These are phyloP conservation scores for Akanthomyces lecanii DNA, from an alignment of 2,329 filamentous ascomycete species.

Conservation along the genomic window DNA sequence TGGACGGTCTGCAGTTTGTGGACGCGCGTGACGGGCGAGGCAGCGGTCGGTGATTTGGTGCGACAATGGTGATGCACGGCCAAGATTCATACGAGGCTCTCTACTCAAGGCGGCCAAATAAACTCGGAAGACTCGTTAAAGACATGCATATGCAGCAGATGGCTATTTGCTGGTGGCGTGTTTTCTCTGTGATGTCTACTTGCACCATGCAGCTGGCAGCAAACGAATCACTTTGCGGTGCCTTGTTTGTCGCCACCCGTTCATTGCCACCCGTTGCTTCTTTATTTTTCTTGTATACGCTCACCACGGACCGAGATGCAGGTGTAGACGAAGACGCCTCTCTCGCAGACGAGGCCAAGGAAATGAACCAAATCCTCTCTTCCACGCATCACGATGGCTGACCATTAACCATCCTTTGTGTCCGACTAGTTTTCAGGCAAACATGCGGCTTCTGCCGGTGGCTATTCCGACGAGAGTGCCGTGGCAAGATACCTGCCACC, in stretches of 20 bases:
- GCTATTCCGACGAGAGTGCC: background rate
- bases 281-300: too few relatives aligned
- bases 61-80: background rate
- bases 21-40: background rate
- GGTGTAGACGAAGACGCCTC: background rate
- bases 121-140: background rate
- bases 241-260: background rate
- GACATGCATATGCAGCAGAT: constrained; percentile 2
- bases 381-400: too few relatives aligned
- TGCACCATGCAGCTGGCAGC: constrained; percentile 9
- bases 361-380: too few relatives aligned
- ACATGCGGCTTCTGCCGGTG: background rate
- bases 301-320: background rate
- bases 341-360: too few relatives aligned
- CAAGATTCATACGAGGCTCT: background rate
- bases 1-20: background rate
- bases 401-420: background rate
- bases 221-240: constrained; percentile 2
- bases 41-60: background rate
- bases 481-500: background rate
- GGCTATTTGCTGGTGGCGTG: background rate
- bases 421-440: background rate
- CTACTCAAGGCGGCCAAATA: background rate
- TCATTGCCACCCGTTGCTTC: background rate
- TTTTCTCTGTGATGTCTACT: background rate